Base-by-base conservation (phyloP, 2,329 filamentous ascomycete species). In the Clonostachys rhizophaga region DNA sequence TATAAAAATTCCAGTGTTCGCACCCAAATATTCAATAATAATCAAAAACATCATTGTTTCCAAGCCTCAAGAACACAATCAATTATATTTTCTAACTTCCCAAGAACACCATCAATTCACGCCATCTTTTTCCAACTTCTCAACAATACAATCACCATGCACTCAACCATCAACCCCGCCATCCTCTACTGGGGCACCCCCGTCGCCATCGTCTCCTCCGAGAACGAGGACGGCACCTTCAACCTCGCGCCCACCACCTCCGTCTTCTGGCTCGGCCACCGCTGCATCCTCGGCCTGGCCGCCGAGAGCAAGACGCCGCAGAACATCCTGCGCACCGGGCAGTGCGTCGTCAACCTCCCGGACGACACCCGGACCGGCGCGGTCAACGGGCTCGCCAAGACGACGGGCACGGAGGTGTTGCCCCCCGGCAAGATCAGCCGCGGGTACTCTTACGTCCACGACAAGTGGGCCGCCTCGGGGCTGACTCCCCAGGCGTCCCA, bases 181-280 rank as follows among this genome's bases (percentile, higher is more conserved):
- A 70, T 70, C 40, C 53, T 69, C 34, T 70, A 69, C 56, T 70
- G 64, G 63, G 66, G 67, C 40, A 70, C 65, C 3, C 66, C 67
- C 1, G 65, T 70, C 24, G 62, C 68, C 13, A 54, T 72, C 12
- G 58, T 72, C 44, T 59, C 66, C 5, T 64, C 64, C 11, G 56
- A 60, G 41, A 73, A 74, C 49, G 59, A 63, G 52, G 69, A 73
- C 48, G 62, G 60, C 6, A 66, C 63, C 5, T 52, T 53, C 51
- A 74, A 74, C 50, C 64, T 74, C 42, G 59, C 56, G 8, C 64
- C 70, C 9, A 71, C 72, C 48, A 73, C 70, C 14, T 72, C 69
- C 6, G 68, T 65, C 17, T 73, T 61, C 56, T 75, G 70, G 70
- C 62, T 74, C 11, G 64, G 64, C 6, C 56, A 68, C 49, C 63